These are phyloP conservation scores for Wallacemonas sp. DNA, from an alignment of 208 protist genomes.

Conservation along the genomic window DNA sequence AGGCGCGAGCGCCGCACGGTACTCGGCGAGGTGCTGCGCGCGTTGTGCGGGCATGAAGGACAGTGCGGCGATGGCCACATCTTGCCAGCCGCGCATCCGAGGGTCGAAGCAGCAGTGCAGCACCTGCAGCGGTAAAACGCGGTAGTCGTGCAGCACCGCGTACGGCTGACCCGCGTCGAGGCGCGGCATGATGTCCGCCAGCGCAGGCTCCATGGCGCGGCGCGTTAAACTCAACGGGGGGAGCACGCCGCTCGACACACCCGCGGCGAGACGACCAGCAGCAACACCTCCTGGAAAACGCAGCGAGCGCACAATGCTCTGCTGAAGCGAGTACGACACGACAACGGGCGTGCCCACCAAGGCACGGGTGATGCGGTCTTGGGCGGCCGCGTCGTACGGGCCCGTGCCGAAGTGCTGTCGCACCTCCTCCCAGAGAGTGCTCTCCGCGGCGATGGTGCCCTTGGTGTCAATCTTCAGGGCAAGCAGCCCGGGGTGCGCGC, in stretches of 20 bases:
- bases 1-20: constrained; percentile 28
- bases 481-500: constrained; percentile 28
- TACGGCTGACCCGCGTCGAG: constrained; percentile 76
- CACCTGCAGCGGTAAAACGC: constrained; percentile 71
- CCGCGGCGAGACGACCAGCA: too few species aligned
- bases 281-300: constrained; percentile 48
- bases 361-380: constrained; percentile 61
- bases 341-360: constrained; percentile 74
- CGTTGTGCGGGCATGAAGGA: constrained; percentile 75
- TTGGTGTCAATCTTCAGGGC: constrained; percentile 85
- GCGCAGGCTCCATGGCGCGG: constrained; percentile 24
- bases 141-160: constrained; percentile 62
- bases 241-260: too few species aligned
- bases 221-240: too few species aligned
- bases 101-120: constrained; percentile 90
- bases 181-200: constrained; percentile 32
- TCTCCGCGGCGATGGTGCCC: constrained; percentile 79
- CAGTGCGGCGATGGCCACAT: constrained; percentile 46
- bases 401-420: constrained; percentile 79
- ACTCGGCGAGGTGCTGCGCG: constrained; percentile 38
- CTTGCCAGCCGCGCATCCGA: constrained; percentile 68
- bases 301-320: constrained; percentile 59
- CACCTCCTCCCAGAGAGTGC: constrained; percentile 83
- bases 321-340: constrained; percentile 60
- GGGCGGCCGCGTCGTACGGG: constrained; percentile 61